Evolutionary conservation across 495 filamentous ascomycete species (phyloP), one percentile per base, ranked within the genome.

Genomic region (Xeromyces bisporus): DNA sequence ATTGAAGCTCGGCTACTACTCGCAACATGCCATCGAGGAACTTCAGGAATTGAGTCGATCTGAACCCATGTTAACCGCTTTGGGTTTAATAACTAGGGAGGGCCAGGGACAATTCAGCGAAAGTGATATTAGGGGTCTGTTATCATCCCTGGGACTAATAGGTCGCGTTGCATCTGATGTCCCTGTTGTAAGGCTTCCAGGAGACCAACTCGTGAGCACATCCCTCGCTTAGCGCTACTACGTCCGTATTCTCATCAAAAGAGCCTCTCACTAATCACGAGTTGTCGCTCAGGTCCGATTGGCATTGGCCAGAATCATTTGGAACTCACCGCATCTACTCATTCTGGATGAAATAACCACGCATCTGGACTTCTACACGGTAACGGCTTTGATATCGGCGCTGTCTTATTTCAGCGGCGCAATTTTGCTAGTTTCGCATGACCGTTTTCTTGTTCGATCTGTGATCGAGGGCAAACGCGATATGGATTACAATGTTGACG

Each of bases 301-400:
- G n/a, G 71, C 78, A 18, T 54, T 89, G 25, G 79, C 79, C 7
- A 53, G 68, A 29, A 49, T 85, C 2, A 46, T 85, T 21, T 76
- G 73, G 69, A 57, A 51, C 23, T 55, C 62, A 7, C 81, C 81
- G 27, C 79, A 83, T 16, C 58, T 79, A 15, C 64, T 91, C 14
- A 64, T 91, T 9, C 66, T 91, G 6, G 81, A 91, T 43, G 81
- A 91, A 47, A 73, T 77, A 11, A 87, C 78, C 7, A 91, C 80
- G n/a, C 81, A 87, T 56, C 54, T 91, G 21, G 81, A 91, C 40
- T 75, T 73, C 40, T 62, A 84, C 47, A 81, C 77, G 2, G 77
- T 86, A 17, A 64, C 61, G 5, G 78, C 77, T 3, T 56, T 91
- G 24, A 62, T 70, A 2, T 60, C 64, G 20, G 77, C 73, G 7